phyloP scores from a whole-genome alignment of 768 basidiomycete species.

The Boletus rubescentipes region DNA sequence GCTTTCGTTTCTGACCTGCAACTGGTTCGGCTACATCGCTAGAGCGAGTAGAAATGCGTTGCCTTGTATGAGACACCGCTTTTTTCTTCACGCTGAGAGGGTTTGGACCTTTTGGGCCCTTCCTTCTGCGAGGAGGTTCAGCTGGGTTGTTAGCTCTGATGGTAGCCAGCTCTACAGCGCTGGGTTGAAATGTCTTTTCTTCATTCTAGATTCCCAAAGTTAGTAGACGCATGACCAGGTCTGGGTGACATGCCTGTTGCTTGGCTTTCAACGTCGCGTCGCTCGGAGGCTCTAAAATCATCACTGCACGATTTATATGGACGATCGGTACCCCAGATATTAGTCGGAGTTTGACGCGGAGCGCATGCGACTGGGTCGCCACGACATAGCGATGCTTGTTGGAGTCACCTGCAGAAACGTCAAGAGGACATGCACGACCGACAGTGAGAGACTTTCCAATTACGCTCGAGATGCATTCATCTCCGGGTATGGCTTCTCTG shows the following conservation, averaged over 20 bases:
- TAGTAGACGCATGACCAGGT: background rate
- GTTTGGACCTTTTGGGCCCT: constrained; percentile 84
- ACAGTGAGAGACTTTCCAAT: constrained; percentile 52
- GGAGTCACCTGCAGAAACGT: constrained; percentile 51
- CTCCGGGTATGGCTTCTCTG: constrained; percentile 76
- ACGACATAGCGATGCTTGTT: constrained; percentile 95
- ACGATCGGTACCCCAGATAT: constrained; percentile 88
- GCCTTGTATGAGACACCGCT: constrained; percentile 31
- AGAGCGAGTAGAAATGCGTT: background rate
- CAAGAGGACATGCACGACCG: constrained; percentile 3
- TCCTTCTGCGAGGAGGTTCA: constrained; percentile 54
- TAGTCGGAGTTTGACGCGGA: constrained; percentile 65
- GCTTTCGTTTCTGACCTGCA: constrained; percentile 22
- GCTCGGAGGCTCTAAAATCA: constrained; percentile 90
- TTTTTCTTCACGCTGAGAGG: constrained; percentile 93
- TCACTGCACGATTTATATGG: constrained; percentile 88
- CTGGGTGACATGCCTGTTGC: constrained; percentile 43
- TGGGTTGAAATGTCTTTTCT: constrained; percentile 55
- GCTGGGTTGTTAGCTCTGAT: constrained; percentile 34
- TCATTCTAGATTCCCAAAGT: constrained; percentile 50
- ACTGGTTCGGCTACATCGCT: background rate
- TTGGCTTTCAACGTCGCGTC: constrained; percentile 73
- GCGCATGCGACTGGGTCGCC: constrained; percentile 75
- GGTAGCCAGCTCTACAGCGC: constrained; percentile 46
- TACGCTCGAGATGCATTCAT: constrained; percentile 79